Evolutionary conservation across 2,329 filamentous ascomycete genomes (phyloP), one percentile per base, ranked within the genome.

Genomic region (Phialemoniopsis sp.): DNA sequence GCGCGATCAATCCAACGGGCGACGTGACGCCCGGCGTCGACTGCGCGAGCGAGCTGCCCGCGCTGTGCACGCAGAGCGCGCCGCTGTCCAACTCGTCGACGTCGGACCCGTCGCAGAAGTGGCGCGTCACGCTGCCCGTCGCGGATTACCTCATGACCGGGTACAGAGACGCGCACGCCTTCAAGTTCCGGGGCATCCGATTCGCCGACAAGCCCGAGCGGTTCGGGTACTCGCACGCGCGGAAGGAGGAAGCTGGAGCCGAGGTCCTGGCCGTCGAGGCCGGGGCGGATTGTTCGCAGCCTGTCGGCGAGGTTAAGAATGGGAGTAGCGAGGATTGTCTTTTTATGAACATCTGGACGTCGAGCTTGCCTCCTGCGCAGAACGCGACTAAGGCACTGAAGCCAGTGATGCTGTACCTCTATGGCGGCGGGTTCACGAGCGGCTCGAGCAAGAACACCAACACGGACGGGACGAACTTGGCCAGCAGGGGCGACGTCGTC

Each of bases 351-450:
- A 54, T 67, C 16, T 66, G 60, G 58, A 61, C 52, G 15, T 62
- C 52, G 15, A 54, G 52, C 37, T 52, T 64, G 8, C 59, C 59
- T 2, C 35, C 35, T 7, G 13, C 19, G 13, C 21, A 14, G 13
- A 18, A 9, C 28, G 13, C 35, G 8, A 40, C 44, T 15, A 43
- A 38, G 0, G 34, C 31, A 8, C 57, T 68, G 2, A 68, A 67
- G 42, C 64, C 68, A 3, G 68, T 72, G 12, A 65, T 72, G 58
- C 52, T 73, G 15, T 73, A 66, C 53, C 59, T 71, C 17, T 63
- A 69, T 38, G 68, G 68, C 13, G 67, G 68, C 8, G 64, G 58
- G 1, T 63, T 68, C 34, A 61, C 55, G 2, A 51, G 47, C 5
- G 69, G 67, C 3, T 62, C 58, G 9, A 62, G 62, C 9, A 64